Evolutionary conservation across 176 grass and related monocot species (phyloP).

Genomic region (Bonia amplexicaulis): DNA sequence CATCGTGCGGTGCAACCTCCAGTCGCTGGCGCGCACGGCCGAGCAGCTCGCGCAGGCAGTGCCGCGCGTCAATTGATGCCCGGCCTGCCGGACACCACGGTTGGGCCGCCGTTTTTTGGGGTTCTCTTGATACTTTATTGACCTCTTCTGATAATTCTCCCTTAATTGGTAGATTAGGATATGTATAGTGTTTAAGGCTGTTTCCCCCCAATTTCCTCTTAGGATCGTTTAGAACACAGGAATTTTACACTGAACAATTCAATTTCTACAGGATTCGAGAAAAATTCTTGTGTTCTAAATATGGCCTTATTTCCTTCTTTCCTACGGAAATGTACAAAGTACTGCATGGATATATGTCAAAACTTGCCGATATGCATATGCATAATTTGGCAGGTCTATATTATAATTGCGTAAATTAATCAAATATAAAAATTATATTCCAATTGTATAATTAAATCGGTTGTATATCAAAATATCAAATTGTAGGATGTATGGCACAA

Average conservation of each 20-base stretch:
- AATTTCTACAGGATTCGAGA: too few species aligned
- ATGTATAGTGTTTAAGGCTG: background rate
- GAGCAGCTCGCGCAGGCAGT: slow-evolving; percentile 17
- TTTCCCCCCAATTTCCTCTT: background rate
- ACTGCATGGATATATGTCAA: too few species aligned
- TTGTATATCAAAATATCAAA: too few species aligned
- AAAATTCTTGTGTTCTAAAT: too few species aligned
- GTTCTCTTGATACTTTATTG: background rate
- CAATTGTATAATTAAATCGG: too few species aligned
- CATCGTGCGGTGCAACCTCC: slow-evolving; percentile 79
- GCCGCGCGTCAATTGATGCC: slow-evolving; percentile 11
- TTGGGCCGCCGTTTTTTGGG: background rate
- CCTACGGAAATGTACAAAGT: too few species aligned
- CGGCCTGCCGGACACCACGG: background rate
- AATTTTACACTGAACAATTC: background rate
- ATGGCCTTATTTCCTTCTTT: too few species aligned
- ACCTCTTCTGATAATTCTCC: background rate
- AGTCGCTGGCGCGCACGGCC: slow-evolving; percentile 51
- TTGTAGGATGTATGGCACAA: too few species aligned
- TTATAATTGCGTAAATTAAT: too few species aligned
- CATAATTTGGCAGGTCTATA: too few species aligned
- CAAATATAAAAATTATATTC: too few species aligned
- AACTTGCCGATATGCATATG: too few species aligned
- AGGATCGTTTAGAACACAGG: background rate
- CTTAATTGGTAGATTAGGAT: background rate